A percentile compares a stretch with the other conserved stretches of the same genome.
Conservation (phyloP, 306 rosid species). For the Pachyrhizus erosus region DNA sequence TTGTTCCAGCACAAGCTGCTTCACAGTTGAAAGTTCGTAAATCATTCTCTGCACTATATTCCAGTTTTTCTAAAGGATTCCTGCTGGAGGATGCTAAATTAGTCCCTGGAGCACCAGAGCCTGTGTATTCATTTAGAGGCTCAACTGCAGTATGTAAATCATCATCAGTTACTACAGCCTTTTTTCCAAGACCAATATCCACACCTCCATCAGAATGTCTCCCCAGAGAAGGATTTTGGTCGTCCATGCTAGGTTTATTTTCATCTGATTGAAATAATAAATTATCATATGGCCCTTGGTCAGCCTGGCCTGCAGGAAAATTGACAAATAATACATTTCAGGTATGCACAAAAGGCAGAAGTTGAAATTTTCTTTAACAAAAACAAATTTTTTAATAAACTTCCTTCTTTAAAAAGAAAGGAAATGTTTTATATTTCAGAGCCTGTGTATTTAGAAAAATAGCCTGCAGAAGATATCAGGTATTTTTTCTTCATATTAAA, state of each 20-base stretch:
- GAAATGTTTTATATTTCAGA: background rate
- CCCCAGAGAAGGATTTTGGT: constrained; percentile 41
- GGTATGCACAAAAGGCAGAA: constrained; percentile 23
- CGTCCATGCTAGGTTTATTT: constrained; percentile 47
- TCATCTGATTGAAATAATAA: constrained; percentile 49
- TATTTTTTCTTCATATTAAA: background rate
- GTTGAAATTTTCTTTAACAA: background rate
- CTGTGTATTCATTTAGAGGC: constrained; percentile 40
- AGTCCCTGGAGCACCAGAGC: constrained; percentile 42
- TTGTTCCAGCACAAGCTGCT: constrained; percentile 43
- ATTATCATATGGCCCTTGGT: constrained; percentile 36
- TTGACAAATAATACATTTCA: constrained; percentile 20
- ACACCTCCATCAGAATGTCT: constrained; percentile 38
- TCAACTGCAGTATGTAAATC: constrained; percentile 36
- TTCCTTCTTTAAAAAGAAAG: constrained; percentile 14
- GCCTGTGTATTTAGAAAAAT: background rate
- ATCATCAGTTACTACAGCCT: constrained; percentile 35
- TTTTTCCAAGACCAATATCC: constrained; percentile 42
- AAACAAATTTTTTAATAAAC: constrained; percentile 8
- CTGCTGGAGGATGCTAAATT: constrained; percentile 43
- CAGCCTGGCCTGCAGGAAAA: constrained; percentile 52
- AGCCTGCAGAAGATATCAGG: background rate
- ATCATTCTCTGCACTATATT: constrained; percentile 78
- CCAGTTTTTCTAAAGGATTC: constrained; percentile 51
- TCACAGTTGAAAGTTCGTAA: constrained; percentile 40